phyloP scores from a whole-genome alignment of 257 asterid genomes.

The Solanum acaule region DNA sequence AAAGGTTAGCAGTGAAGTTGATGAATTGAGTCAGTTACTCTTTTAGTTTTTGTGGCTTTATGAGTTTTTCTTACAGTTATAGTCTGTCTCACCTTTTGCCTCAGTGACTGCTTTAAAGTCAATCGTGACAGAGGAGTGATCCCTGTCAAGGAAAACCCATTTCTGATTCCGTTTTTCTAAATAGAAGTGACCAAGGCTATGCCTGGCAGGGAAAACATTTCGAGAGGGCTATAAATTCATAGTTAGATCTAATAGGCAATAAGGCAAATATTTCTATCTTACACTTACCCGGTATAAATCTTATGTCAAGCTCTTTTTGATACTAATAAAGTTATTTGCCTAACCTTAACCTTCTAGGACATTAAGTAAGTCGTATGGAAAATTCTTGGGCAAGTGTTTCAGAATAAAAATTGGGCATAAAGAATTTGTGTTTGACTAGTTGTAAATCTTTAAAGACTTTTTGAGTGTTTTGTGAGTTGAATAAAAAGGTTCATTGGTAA shows the following conservation, averaged over 20 bases:
- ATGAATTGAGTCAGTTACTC: background rate
- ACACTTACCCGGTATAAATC: background rate
- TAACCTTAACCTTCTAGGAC: background rate
- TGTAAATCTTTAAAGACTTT: background rate
- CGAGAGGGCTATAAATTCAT: background rate
- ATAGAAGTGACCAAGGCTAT: background rate
- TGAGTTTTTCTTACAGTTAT: background rate
- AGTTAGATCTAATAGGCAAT: background rate
- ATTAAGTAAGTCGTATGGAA: background rate
- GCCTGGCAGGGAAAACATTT: background rate
- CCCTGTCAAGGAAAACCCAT: background rate
- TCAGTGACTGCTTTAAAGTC: background rate
- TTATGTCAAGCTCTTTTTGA: background rate
- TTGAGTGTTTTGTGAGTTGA: background rate
- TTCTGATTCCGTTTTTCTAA: background rate
- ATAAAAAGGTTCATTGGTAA: background rate
- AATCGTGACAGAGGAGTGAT: background rate
- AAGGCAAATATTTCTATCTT: background rate
- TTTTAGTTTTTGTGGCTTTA: background rate
- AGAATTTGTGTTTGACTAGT: background rate
- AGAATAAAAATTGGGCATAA: background rate
- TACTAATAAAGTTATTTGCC: background rate
- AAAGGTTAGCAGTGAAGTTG: background rate
- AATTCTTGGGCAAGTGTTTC: background rate
- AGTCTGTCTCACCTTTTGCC: background rate